A percentile compares a stretch with the other conserved stretches of the same genome.
Conservation (phyloP, 139 green algal species). For the Coelastrella sp. region DNA sequence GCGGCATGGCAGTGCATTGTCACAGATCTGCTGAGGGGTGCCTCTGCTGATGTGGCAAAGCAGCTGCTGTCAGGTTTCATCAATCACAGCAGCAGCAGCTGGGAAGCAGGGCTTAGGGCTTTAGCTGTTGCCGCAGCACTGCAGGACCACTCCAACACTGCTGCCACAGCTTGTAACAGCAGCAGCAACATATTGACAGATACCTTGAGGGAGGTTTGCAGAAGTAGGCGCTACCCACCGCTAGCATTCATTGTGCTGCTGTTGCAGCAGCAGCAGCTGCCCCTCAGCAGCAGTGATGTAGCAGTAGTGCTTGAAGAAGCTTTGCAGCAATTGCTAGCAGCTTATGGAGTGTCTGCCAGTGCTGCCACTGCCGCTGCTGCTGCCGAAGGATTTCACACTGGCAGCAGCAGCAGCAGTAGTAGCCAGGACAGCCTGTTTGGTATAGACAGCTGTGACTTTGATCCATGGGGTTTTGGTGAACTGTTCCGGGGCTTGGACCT, state of each 20-base stretch:
- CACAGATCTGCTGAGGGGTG: conserved; percentile 16
- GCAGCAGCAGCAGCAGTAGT: conserved; percentile 1
- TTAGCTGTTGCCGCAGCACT: conserved; percentile 38
- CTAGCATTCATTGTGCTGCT: conserved; percentile 13
- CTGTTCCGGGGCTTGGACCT: conserved; percentile 16
- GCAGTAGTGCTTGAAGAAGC: background rate
- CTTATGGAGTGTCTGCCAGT: background rate
- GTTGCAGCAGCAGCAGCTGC: conserved; percentile 7
- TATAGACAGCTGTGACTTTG: background rate
- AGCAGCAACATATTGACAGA: background rate
- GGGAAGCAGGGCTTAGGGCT: conserved; percentile 21
- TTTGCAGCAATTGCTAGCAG: background rate
- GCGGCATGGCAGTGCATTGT: conserved; percentile 24
- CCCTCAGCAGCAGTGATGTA: background rate
- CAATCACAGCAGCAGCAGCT: background rate
- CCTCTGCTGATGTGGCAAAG: background rate
- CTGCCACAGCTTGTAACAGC: background rate
- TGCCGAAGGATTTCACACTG: background rate
- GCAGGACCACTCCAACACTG: background rate
- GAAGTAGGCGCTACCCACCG: background rate
- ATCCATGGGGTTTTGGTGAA: conserved; percentile 29
- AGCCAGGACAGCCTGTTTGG: background rate
- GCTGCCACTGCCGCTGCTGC: background rate
- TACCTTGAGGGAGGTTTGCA: background rate
- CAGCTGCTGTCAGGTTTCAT: conserved; percentile 1